Conservation (phyloP, 257 asterid genomes). For the Solanum chiquidenum region DNA sequence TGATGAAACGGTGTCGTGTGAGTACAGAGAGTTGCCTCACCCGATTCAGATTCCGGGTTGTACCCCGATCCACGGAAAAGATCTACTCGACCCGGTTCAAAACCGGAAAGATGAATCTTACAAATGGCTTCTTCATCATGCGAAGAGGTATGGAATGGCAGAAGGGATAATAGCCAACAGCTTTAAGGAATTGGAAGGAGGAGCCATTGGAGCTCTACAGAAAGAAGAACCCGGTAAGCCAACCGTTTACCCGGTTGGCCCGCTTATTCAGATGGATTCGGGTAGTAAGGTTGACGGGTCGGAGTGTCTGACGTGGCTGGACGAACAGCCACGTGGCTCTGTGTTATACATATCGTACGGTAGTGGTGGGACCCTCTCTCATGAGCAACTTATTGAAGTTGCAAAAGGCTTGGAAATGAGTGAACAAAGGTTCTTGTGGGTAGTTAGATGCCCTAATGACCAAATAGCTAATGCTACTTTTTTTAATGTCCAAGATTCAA, state of each 20-base stretch:
- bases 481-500: slow-evolving; percentile 1
- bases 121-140: slow-evolving; percentile 37
- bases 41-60: slow-evolving; percentile 58
- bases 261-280: slow-evolving; percentile 27
- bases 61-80: slow-evolving; percentile 43
- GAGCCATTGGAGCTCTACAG: slow-evolving; percentile 26
- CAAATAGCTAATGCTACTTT: slow-evolving; percentile 5
- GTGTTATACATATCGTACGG: slow-evolving; percentile 66
- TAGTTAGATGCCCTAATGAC: slow-evolving; percentile 20
- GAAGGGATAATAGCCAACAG: slow-evolving; percentile 53
- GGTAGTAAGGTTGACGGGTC: background rate
- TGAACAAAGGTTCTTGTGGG: slow-evolving; percentile 34
- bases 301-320: slow-evolving; percentile 41
- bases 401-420: slow-evolving; percentile 26
- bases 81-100: slow-evolving; percentile 53
- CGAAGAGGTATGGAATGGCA: slow-evolving; percentile 38
- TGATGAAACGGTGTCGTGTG: slow-evolving; percentile 29
- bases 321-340: slow-evolving; percentile 55
- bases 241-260: slow-evolving; percentile 54
- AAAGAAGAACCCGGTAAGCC: slow-evolving; percentile 22
- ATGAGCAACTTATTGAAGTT: slow-evolving; percentile 23
- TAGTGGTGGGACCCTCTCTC: slow-evolving; percentile 62
- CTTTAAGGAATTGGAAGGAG: slow-evolving; percentile 53
- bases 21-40: slow-evolving; percentile 40
- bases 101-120: slow-evolving; percentile 54